phyloP scores from a whole-genome alignment of 371 early-diverging fungal genomes.

The Rhizopus delemar region DNA sequence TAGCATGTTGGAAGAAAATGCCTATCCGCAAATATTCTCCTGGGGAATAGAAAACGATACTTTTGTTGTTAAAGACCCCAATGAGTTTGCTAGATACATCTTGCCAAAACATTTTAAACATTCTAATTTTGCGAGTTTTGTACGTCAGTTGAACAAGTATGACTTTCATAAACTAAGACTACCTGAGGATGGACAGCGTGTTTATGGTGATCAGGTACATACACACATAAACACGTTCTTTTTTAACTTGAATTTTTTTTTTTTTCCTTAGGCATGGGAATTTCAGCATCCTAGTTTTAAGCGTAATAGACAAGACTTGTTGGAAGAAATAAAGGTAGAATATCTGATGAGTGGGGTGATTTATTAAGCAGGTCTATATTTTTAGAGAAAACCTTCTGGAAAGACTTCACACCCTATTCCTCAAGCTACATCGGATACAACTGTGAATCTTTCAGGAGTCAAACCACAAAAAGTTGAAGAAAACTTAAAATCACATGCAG shows the following conservation, averaged over 20 bases:
- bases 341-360: background rate
- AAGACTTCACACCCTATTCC: slow-evolving; percentile 16
- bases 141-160: slow-evolving; percentile 95
- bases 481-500: slow-evolving; percentile 25
- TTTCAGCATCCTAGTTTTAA: slow-evolving; percentile 77
- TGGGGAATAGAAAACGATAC: slow-evolving; percentile 82
- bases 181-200: slow-evolving; percentile 57
- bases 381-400: slow-evolving; percentile 38
- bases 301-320: slow-evolving; percentile 58
- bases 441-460: too few species aligned
- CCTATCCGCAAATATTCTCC: slow-evolving; percentile 62
- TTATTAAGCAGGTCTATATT: slow-evolving; percentile 18
- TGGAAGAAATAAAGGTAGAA: slow-evolving; percentile 59
- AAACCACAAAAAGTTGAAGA: slow-evolving; percentile 4
- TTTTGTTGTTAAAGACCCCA: slow-evolving; percentile 82
- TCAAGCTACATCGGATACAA: background rate
- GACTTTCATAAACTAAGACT: slow-evolving; percentile 80
- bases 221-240: background rate
- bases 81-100: slow-evolving; percentile 70
- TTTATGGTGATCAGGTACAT: slow-evolving; percentile 69
- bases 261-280: slow-evolving; percentile 63
- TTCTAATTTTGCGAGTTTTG: slow-evolving; percentile 91
- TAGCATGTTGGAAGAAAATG: slow-evolving; percentile 70
- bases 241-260: background rate
- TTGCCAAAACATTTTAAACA: slow-evolving; percentile 91